These are phyloP conservation scores for Daedalea quercina DNA, from an alignment of 768 basidiomycete species.

Conservation along the genomic window DNA sequence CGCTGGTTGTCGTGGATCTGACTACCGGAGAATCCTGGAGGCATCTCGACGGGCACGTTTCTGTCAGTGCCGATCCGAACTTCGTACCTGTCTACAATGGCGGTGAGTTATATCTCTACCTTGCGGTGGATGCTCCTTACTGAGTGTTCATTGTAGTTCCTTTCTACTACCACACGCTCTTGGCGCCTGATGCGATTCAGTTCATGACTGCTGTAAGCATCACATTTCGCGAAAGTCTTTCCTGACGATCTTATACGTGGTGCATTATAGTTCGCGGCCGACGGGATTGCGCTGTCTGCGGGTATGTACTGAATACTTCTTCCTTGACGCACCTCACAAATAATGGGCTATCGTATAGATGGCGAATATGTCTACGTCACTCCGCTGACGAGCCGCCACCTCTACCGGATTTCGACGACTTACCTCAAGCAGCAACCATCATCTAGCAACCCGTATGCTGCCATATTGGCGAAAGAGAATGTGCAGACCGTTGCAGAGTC, in stretches of 20 bases:
- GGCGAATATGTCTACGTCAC: slow-evolving; percentile 9
- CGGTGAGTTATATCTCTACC: background rate
- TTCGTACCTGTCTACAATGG: slow-evolving; percentile 11
- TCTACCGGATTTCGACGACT: slow-evolving; percentile 12
- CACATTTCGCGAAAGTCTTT: background rate
- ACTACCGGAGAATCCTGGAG: slow-evolving; percentile 13
- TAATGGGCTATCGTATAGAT: slow-evolving; percentile 1
- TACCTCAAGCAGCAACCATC: slow-evolving; percentile 12
- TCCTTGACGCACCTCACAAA: background rate
- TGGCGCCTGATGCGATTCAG: slow-evolving; percentile 3
- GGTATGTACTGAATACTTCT: background rate
- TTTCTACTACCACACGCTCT: slow-evolving; percentile 5
- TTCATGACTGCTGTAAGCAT: background rate
- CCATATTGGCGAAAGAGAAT: slow-evolving; percentile 3
- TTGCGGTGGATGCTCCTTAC: background rate
- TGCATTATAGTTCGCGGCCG: slow-evolving; percentile 11
- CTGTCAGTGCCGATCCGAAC: background rate
- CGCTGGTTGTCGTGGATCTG: slow-evolving; percentile 12
- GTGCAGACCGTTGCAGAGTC: slow-evolving; percentile 7
- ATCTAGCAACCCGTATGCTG: slow-evolving; percentile 6
- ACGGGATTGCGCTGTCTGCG: slow-evolving; percentile 14
- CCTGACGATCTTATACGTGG: no score
- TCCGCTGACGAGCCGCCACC: slow-evolving; percentile 8
- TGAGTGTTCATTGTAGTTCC: slow-evolving; percentile 4
- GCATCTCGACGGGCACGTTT: slow-evolving; percentile 11